phyloP scores from a whole-genome alignment of 345 rosid species.

The Clarkia xantiana region DNA sequence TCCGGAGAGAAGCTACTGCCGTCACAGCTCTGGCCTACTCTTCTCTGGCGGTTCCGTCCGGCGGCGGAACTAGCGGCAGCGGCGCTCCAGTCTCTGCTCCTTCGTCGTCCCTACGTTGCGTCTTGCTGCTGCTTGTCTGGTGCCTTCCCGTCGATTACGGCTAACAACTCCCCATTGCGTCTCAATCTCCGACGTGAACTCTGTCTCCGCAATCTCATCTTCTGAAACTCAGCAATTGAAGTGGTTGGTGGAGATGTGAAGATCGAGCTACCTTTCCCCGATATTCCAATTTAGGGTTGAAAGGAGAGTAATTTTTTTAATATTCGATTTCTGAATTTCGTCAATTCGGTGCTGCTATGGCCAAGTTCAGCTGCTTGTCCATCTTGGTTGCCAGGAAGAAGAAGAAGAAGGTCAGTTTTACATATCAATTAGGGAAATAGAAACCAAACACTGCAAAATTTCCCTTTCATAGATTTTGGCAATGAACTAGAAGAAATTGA shows the following conservation, averaged over 20 bases:
- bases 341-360: conserved; percentile 17
- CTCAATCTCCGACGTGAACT: conserved; percentile 6
- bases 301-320: neutral
- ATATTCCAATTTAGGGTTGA: neutral
- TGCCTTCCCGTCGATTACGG: conserved; percentile 74
- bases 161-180: conserved; percentile 22
- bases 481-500: no score
- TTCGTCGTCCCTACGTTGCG: conserved; percentile 10
- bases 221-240: neutral
- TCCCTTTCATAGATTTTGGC: no score
- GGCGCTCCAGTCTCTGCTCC: conserved; percentile 25
- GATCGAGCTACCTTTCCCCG: neutral
- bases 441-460: no score
- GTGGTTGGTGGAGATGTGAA: conserved; percentile 25
- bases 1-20: conserved; percentile 41
- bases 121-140: conserved; percentile 25
- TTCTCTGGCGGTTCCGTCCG: conserved; percentile 16
- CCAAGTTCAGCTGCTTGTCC: conserved; percentile 33
- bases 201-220: neutral
- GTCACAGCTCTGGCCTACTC: conserved; percentile 65
- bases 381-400: conserved; percentile 19
- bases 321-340: neutral
- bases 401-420: conserved; percentile 47
- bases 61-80: conserved; percentile 21
- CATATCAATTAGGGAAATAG: conserved; percentile 6